Conservation (phyloP, 805 yeast species). For the Ogataea neopini region DNA sequence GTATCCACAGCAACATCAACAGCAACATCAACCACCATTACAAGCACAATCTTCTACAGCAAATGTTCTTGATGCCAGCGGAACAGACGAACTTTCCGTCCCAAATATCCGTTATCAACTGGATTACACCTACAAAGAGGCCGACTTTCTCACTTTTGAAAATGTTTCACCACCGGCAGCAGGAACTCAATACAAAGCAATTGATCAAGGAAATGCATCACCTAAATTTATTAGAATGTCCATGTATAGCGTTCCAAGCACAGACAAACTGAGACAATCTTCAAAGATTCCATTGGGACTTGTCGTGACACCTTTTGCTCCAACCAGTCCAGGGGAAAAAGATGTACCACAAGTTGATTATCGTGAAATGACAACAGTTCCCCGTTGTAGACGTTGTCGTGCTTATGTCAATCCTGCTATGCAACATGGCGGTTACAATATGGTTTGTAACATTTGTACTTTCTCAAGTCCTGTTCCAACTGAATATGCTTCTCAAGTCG, state of each 20-base stretch:
- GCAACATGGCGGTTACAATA: constrained; percentile 62
- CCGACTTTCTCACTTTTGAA: constrained; percentile 67
- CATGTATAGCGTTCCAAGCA: constrained; percentile 79
- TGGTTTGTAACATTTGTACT: constrained; percentile 85
- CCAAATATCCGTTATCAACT: constrained; percentile 35
- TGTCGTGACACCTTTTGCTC: constrained; percentile 83
- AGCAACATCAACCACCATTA: constrained; percentile 5
- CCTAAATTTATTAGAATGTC: constrained; percentile 78
- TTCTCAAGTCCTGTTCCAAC: constrained; percentile 68
- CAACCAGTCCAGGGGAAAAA: constrained; percentile 47
- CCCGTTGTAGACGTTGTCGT: constrained; percentile 90
- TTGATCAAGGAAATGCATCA: constrained; percentile 84
- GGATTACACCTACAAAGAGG: constrained; percentile 39
- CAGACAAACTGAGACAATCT: constrained; percentile 65
- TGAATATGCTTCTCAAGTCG: constrained; percentile 66
- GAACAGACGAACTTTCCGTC: constrained; percentile 37
- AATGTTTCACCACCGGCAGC: constrained; percentile 84
- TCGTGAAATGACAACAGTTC: constrained; percentile 60
- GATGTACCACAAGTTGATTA: constrained; percentile 69
- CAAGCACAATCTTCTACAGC: constrained; percentile 4
- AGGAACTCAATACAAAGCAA: constrained; percentile 63
- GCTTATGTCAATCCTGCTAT: constrained; percentile 86
- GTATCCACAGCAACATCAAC: constrained; percentile 4
- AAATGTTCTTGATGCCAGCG: constrained; percentile 10
- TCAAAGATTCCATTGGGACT: constrained; percentile 82